A percentile compares a stretch with the other conserved stretches of the same genome.
These are phyloP conservation scores for Alternaria solani DNA, from an alignment of 2,329 filamentous ascomycete genomes.

Conservation along the genomic window DNA sequence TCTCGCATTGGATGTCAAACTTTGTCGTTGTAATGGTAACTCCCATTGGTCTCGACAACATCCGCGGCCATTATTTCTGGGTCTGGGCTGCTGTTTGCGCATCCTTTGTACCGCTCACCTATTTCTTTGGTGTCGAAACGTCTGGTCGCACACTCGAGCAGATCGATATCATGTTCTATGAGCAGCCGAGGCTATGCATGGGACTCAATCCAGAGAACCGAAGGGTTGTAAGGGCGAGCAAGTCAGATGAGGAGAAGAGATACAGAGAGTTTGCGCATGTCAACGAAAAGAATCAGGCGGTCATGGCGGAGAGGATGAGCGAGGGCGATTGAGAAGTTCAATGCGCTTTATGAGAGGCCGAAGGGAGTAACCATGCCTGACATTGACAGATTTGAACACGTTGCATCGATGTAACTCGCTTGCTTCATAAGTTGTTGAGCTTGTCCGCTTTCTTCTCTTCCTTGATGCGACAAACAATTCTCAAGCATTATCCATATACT, in stretches of 20 bases:
- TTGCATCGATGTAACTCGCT: neutral
- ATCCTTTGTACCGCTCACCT: slow-evolving; percentile 59
- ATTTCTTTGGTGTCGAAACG: slow-evolving; percentile 43
- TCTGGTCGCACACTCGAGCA: slow-evolving; percentile 36
- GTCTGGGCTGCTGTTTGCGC: slow-evolving; percentile 62
- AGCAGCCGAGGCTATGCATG: slow-evolving; percentile 43
- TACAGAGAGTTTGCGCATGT: slow-evolving; percentile 29
- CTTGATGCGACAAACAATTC: neutral
- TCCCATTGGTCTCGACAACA: slow-evolving; percentile 39
- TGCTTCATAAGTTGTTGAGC: neutral
- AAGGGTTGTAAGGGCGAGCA: slow-evolving; percentile 26
- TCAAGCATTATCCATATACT: neutral
- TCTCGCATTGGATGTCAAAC: slow-evolving; percentile 59
- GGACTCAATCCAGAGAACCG: slow-evolving; percentile 41
- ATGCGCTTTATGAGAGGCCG: too few species aligned
- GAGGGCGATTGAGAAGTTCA: slow-evolving; percentile 1
- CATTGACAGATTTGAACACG: neutral
- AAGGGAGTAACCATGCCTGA: too few species aligned
- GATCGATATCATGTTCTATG: slow-evolving; percentile 43
- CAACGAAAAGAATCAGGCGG: slow-evolving; percentile 15
- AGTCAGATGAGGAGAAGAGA: slow-evolving; percentile 33
- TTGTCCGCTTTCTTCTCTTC: neutral
- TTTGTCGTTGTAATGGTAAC: slow-evolving; percentile 64
- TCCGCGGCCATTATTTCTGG: slow-evolving; percentile 58
- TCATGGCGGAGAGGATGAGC: slow-evolving; percentile 12